Evolutionary conservation across 768 basidiomycete species (phyloP).

Genomic region (Pulveroboletus sp.): DNA sequence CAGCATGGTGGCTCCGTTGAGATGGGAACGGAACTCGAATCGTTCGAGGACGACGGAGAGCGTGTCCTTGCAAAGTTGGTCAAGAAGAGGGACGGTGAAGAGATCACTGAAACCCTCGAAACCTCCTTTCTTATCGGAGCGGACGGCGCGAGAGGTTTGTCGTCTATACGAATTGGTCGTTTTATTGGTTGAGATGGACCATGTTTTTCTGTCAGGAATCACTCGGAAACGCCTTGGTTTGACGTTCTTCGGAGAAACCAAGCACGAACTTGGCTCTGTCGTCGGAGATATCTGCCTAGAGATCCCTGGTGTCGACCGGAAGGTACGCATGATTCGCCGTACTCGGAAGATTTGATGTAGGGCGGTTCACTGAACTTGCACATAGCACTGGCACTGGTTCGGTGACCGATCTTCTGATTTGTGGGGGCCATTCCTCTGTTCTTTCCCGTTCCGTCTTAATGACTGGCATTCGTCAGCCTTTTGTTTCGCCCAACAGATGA

Average conservation of each 20-base stretch:
- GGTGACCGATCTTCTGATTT: constrained; percentile 4
- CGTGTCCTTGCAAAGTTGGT: constrained; percentile 36
- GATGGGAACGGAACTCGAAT: constrained; percentile 41
- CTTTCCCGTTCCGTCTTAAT: background rate
- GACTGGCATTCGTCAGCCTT: background rate
- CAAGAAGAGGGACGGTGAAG: constrained; percentile 21
- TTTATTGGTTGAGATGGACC: background rate
- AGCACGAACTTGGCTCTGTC: constrained; percentile 21
- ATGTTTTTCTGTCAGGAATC: constrained; percentile 19
- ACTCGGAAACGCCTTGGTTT: constrained; percentile 40
- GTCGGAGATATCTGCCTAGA: constrained; percentile 37
- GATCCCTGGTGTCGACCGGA: constrained; percentile 25
- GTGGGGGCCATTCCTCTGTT: background rate
- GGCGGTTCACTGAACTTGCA: background rate
- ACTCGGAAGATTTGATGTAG: background rate
- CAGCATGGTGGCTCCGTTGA: constrained; percentile 34
- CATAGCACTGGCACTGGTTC: constrained; percentile 21
- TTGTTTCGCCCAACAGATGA: constrained; percentile 14
- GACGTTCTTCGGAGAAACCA: constrained; percentile 39
- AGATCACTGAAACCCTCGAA: constrained; percentile 23
- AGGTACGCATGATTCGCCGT: constrained; percentile 9
- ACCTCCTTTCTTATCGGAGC: constrained; percentile 37
- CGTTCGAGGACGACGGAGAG: constrained; percentile 37
- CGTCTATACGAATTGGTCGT: background rate
- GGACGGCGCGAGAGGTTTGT: constrained; percentile 36